Conservation (phyloP, 306 rosid species). For the Casuarina cunninghamiana region DNA sequence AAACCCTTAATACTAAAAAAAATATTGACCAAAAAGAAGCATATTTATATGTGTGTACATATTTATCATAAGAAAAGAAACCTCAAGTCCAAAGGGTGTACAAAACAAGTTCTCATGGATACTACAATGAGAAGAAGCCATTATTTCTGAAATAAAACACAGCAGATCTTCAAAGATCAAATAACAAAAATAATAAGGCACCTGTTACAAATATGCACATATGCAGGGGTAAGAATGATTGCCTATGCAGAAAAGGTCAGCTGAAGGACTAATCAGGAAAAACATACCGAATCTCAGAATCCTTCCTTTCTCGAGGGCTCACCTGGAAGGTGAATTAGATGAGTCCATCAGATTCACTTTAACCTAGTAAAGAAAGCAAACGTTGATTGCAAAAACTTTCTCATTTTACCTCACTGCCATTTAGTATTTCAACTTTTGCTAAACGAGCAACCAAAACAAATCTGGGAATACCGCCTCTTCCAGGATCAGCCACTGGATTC, state of each 20-base stretch:
- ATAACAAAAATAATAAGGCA: not conserved
- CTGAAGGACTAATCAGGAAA: slow-evolving; percentile 18
- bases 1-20: too few species aligned
- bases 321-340: slow-evolving; percentile 50
- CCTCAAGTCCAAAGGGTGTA: not conserved
- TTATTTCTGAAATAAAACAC: not conserved
- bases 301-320: slow-evolving; percentile 84
- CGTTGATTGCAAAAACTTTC: slow-evolving; percentile 19
- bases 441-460: slow-evolving; percentile 78
- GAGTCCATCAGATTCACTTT: slow-evolving; percentile 12
- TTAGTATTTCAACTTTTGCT: slow-evolving; percentile 64
- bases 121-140: not conserved
- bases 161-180: not conserved
- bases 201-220: not conserved
- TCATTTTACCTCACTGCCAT: slow-evolving; percentile 84
- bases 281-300: slow-evolving; percentile 86
- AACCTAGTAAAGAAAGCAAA: slow-evolving; percentile 16
- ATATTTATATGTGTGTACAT: too few species aligned
- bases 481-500: slow-evolving; percentile 78
- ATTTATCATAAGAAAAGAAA: not conserved
- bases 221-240: not conserved
- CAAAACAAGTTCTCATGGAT: not conserved
- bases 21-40: too few species aligned
- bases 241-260: not conserved
- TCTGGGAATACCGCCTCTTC: slow-evolving; percentile 73